Percentiles rank a stretch among this genome's conserved stretches.
Conservation (phyloP, 306 rosid species). For the Pterocarpus macrocarpus region DNA sequence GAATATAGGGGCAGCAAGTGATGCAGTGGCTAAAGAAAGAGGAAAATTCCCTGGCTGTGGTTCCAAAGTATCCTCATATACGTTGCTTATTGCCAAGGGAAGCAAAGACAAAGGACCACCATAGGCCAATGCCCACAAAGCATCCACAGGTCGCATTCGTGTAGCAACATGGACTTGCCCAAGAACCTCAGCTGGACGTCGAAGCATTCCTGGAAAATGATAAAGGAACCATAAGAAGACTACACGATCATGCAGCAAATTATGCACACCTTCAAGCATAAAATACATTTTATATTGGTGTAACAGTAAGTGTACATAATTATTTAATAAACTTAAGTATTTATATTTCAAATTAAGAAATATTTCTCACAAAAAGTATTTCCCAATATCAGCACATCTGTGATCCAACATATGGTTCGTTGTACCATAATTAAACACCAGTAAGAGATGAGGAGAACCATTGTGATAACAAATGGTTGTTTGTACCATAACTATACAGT, state of each 20-base stretch:
- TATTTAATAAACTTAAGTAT: not conserved
- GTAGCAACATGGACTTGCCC: conserved; percentile 98
- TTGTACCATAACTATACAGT: conserved; percentile 34
- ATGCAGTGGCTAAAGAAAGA: conserved; percentile 74
- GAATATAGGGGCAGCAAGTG: conserved; percentile 65
- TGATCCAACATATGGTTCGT: conserved; percentile 18
- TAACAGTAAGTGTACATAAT: conserved; percentile 28
- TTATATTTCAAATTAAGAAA: conserved; percentile 26
- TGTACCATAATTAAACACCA: conserved; percentile 30
- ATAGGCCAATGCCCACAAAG: conserved; percentile 94
- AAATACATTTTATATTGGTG: conserved; percentile 30
- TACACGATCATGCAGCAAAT: conserved; percentile 42
- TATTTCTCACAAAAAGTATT: not conserved
- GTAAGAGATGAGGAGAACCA: conserved; percentile 15
- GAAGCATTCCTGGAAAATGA: conserved; percentile 72
- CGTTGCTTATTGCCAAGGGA: conserved; percentile 78
- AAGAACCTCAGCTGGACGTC: conserved; percentile 99
- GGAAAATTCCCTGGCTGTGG: conserved; percentile 70
- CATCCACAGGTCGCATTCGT: conserved; percentile 89
- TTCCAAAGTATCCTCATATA: conserved; percentile 75
- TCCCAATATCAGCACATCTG: not conserved
- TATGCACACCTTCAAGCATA: conserved; percentile 39
- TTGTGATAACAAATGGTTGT: conserved; percentile 27
- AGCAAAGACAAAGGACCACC: conserved; percentile 99
- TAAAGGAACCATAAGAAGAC: conserved; percentile 44